Evolutionary conservation across 2,329 filamentous ascomycete genomes (phyloP).

Genomic region (Aspergillus fumigatiaffinis): DNA sequence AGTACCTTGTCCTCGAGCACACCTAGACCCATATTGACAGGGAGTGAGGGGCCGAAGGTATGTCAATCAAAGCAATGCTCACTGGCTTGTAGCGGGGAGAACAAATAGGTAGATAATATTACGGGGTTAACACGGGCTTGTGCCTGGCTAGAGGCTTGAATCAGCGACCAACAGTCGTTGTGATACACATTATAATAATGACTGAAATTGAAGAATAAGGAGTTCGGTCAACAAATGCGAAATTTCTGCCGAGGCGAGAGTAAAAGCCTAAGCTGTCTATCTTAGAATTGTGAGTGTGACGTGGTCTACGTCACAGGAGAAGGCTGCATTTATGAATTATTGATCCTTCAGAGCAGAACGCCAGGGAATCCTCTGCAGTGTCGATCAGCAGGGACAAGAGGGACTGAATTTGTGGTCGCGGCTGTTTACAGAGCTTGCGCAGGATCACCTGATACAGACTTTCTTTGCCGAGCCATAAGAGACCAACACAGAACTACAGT

Average conservation of each 20-base stretch:
- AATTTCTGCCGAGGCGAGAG: not conserved
- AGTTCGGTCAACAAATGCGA: not conserved
- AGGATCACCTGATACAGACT: not conserved
- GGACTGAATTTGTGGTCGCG: too few species aligned
- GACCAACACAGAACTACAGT: not conserved
- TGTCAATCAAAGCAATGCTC: not conserved
- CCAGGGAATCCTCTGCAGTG: not conserved
- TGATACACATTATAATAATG: not conserved
- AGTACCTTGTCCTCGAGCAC: slow-evolving; percentile 65
- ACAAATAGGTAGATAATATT: not conserved
- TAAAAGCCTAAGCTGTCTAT: not conserved
- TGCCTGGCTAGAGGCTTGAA: not conserved
- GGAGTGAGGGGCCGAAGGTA: not conserved
- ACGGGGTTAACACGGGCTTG: not conserved
- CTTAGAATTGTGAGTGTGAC: not conserved
- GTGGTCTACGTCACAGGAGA: not conserved
- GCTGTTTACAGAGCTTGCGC: not conserved
- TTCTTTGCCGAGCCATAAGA: not conserved
- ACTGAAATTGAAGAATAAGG: not conserved
- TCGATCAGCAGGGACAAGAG: not conserved
- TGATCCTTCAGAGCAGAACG: not conserved
- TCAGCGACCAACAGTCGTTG: not conserved
- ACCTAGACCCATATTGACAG: slow-evolving; percentile 60
- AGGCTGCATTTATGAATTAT: not conserved
- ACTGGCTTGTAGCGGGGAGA: not conserved